Evolutionary conservation across 352 stramenopile species (phyloP).

Genomic region (Phytophthora macrochlamydospora): DNA sequence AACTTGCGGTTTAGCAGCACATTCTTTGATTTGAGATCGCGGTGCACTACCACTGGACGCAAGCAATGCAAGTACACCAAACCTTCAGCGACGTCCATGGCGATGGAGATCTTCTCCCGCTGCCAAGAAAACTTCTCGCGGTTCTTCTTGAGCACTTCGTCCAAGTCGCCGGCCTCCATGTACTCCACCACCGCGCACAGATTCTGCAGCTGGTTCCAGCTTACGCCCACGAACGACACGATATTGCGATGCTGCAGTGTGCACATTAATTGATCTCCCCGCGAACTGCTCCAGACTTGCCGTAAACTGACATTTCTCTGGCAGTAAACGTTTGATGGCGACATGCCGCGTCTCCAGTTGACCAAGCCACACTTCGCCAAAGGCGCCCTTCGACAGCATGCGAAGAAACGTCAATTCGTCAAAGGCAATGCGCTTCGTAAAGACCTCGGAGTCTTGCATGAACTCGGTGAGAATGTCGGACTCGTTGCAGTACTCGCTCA

Average conservation of each 20-base stretch:
- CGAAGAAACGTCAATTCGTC: slow-evolving; percentile 72
- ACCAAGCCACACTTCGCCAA: slow-evolving; percentile 74
- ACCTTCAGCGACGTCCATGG: slow-evolving; percentile 82
- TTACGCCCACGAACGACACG: slow-evolving; percentile 74
- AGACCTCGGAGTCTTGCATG: slow-evolving; percentile 51
- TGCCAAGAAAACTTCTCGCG: slow-evolving; percentile 66
- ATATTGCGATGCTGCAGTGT: slow-evolving; percentile 78
- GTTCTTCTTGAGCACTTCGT: slow-evolving; percentile 57
- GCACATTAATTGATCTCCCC: slow-evolving; percentile 78
- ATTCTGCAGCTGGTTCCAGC: slow-evolving; percentile 68
- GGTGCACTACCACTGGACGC: slow-evolving; percentile 77
- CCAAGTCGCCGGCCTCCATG: slow-evolving; percentile 76
- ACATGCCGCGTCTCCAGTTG: slow-evolving; percentile 73
- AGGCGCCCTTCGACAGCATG: slow-evolving; percentile 70
- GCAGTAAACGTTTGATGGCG: slow-evolving; percentile 74
- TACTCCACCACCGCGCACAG: slow-evolving; percentile 83
- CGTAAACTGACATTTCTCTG: slow-evolving; percentile 59
- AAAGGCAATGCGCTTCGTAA: slow-evolving; percentile 61
- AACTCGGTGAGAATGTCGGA: slow-evolving; percentile 60
- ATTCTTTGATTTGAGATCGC: slow-evolving; percentile 90
- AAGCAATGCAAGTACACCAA: slow-evolving; percentile 86
- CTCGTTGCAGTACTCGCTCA: slow-evolving; percentile 68
- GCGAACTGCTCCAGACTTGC: slow-evolving; percentile 68
- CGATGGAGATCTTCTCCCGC: slow-evolving; percentile 78
- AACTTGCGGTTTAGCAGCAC: slow-evolving; percentile 73